phyloP scores from a whole-genome alignment of 1,139 yeast species.

The Pichia sp. region DNA sequence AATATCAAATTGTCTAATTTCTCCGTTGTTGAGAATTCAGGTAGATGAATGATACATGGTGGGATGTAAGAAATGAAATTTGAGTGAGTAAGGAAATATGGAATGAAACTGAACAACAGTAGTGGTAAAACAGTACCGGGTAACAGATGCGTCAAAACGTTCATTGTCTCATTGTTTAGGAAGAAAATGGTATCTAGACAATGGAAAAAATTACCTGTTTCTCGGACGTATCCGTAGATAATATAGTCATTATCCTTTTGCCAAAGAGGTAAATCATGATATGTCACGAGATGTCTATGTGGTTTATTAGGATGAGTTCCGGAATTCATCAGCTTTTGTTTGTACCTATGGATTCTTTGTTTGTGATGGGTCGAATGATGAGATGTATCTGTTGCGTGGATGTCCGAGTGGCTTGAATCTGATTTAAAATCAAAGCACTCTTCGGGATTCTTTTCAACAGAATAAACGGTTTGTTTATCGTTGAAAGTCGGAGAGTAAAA shows the following conservation, averaged over 20 bases:
- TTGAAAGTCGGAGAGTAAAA: no score
- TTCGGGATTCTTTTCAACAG: no score
- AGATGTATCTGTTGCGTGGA: no score
- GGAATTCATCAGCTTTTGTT: not conserved
- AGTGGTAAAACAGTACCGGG: slow-evolving; percentile 46
- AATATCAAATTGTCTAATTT: slow-evolving; percentile 36
- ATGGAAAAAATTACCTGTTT: slow-evolving; percentile 44
- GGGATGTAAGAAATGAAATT: slow-evolving; percentile 21
- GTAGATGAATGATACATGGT: slow-evolving; percentile 25
- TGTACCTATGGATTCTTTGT: not conserved
- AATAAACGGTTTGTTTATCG: no score
- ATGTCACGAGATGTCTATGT: slow-evolving; percentile 6
- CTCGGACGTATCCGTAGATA: slow-evolving; percentile 64
- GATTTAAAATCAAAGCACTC: no score
- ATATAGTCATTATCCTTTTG: slow-evolving; percentile 81
- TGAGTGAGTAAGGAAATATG: slow-evolving; percentile 13
- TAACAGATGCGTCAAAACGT: slow-evolving; percentile 71
- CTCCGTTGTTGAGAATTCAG: slow-evolving; percentile 37
- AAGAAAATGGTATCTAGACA: slow-evolving; percentile 54
- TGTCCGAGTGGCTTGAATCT: no score
- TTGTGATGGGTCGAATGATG: no score
- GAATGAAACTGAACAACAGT: slow-evolving; percentile 17
- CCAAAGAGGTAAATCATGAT: slow-evolving; percentile 63
- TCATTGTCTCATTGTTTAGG: slow-evolving; percentile 79
- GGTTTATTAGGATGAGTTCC: slow-evolving; percentile 1